These are phyloP conservation scores for Sporobolomyces pararoseus DNA, from an alignment of 768 basidiomycete species.

Conservation along the genomic window DNA sequence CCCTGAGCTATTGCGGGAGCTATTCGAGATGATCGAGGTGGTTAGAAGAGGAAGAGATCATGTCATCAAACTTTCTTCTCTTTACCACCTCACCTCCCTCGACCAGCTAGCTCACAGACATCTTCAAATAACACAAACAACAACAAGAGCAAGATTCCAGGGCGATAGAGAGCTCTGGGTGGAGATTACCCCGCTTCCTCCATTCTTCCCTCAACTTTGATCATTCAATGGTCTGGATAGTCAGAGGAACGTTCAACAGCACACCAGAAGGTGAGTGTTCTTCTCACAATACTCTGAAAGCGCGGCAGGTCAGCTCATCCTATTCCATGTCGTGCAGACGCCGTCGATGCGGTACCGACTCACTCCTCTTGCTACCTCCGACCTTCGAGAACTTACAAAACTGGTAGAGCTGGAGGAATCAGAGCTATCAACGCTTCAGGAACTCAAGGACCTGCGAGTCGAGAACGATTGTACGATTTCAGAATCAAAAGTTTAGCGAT, in stretches of 20 bases:
- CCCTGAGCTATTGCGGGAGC: too few relatives aligned
- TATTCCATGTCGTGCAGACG: neutral
- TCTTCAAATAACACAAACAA: too few relatives aligned
- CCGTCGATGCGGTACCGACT: neutral
- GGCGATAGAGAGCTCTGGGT: too few relatives aligned
- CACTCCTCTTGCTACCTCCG: constrained; percentile 20
- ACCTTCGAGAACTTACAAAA: constrained; percentile 15
- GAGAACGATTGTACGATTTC: constrained; percentile 22
- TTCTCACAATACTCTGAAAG: too few relatives aligned
- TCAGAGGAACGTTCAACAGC: constrained; percentile 17
- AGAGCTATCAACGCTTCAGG: neutral
- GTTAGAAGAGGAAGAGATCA: too few relatives aligned
- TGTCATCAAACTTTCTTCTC: too few relatives aligned
- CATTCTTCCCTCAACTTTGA: neutral
- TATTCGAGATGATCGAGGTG: too few relatives aligned
- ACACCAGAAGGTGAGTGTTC: neutral
- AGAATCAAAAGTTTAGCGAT: constrained; percentile 14
- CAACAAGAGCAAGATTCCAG: too few relatives aligned
- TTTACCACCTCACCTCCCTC: too few relatives aligned
- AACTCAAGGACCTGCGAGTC: neutral
- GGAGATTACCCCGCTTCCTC: neutral
- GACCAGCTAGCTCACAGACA: too few relatives aligned
- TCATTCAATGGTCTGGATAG: constrained; percentile 27
- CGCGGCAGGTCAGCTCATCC: too few relatives aligned
- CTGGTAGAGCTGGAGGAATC: constrained; percentile 17